Conservation (phyloP, 345 rosid species). For the Eucalyptus globulus region DNA sequence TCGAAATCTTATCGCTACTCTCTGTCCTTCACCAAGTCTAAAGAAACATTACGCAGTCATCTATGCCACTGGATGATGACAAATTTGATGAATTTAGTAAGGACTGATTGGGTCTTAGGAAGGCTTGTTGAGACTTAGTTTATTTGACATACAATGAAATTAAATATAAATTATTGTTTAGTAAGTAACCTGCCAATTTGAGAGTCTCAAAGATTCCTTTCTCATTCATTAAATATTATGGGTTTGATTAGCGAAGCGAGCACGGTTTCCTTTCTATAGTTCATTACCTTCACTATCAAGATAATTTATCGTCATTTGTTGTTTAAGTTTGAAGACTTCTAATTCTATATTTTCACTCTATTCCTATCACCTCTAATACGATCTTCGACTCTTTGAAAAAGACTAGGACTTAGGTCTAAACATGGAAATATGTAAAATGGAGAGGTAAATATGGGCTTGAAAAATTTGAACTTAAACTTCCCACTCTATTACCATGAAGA, state of each 20-base stretch:
- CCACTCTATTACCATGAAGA: fast-evolving
- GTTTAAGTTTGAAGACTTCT: background rate
- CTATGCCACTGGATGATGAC: background rate
- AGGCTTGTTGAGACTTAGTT: background rate
- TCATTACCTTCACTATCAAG: background rate
- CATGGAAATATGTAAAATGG: background rate
- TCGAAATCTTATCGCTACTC: background rate
- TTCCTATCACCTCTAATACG: background rate
- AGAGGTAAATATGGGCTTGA: background rate
- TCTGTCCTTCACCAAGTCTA: background rate
- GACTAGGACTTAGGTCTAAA: background rate
- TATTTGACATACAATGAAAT: background rate
- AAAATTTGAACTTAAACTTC: background rate
- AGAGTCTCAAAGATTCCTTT: background rate
- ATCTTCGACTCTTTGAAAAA: background rate
- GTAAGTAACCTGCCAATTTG: background rate
- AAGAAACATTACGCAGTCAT: background rate
- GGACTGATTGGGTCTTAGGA: background rate
- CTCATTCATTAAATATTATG: background rate
- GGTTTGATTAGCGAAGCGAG: background rate
- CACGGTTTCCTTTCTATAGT: background rate
- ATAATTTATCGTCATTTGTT: background rate
- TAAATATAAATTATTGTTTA: background rate
- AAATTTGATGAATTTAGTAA: background rate
- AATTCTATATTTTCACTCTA: background rate